These are phyloP conservation scores for Fusarium musae DNA, from an alignment of 2,329 filamentous ascomycete species.

Conservation along the genomic window DNA sequence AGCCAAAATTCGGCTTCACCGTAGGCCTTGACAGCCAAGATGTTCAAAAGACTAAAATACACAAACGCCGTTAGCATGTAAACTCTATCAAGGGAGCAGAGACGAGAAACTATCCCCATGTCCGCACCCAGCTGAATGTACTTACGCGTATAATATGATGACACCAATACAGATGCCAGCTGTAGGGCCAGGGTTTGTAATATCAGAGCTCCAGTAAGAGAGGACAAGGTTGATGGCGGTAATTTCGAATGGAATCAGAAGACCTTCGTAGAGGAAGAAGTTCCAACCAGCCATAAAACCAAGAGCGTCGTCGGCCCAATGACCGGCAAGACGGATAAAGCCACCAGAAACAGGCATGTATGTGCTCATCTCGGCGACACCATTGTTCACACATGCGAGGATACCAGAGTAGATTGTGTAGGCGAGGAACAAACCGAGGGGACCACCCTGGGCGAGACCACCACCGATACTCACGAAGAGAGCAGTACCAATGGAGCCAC, in stretches of 20 bases:
- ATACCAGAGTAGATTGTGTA: conserved; percentile 66
- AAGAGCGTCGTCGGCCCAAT: conserved; percentile 73
- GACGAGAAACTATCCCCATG: conserved; percentile 11
- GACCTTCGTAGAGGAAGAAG: conserved; percentile 58
- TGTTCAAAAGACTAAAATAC: conserved; percentile 63
- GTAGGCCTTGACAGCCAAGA: conserved; percentile 73
- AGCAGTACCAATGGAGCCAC: conserved; percentile 67
- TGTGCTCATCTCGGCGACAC: conserved; percentile 71
- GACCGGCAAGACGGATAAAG: conserved; percentile 72
- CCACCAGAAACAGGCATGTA: conserved; percentile 72
- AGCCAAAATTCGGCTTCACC: conserved; percentile 80
- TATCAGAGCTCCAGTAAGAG: conserved; percentile 53
- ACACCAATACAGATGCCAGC: conserved; percentile 69
- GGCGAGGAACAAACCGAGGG: conserved; percentile 65
- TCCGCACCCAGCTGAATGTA: conserved; percentile 8
- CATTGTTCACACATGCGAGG: conserved; percentile 72
- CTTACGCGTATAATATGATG: conserved; percentile 68
- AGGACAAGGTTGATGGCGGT: conserved; percentile 57
- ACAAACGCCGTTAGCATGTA: conserved; percentile 42
- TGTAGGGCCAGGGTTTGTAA: conserved; percentile 72
- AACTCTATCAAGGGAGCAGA: conserved; percentile 6
- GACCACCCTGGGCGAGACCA: conserved; percentile 59
- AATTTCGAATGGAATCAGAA: conserved; percentile 58
- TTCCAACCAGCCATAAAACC: conserved; percentile 64
- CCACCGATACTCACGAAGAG: conserved; percentile 71